A percentile compares a stretch with the other conserved stretches of the same genome.
These are phyloP conservation scores for Camellia oleifera DNA, from an alignment of 179 eudicot genomes.

Conservation along the genomic window DNA sequence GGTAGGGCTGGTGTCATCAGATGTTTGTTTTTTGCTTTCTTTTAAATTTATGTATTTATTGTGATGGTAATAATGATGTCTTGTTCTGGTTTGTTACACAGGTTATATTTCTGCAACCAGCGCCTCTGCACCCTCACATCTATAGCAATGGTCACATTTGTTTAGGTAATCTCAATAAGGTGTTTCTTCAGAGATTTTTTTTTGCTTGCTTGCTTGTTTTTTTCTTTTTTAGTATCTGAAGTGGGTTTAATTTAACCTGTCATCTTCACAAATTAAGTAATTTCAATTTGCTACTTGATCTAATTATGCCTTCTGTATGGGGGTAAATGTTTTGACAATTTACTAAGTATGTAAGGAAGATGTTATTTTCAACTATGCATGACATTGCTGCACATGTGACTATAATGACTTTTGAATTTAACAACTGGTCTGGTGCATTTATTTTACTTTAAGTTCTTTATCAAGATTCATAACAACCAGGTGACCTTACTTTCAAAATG, in stretches of 20 bases:
- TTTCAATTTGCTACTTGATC: slow-evolving; percentile 13
- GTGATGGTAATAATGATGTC: not conserved
- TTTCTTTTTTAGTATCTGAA: no score
- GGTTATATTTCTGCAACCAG: slow-evolving; percentile 65
- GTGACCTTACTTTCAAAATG: not conserved
- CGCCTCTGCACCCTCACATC: slow-evolving; percentile 72
- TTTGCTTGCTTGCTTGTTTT: not conserved
- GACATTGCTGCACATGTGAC: no score
- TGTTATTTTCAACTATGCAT: not conserved
- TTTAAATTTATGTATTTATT: not conserved
- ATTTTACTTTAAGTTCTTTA: not conserved
- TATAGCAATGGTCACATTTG: slow-evolving; percentile 89
- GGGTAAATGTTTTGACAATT: not conserved
- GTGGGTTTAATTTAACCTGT: not conserved
- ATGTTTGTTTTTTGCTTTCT: not conserved
- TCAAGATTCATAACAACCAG: not conserved
- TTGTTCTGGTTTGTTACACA: slow-evolving; percentile 17
- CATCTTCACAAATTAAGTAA: slow-evolving; percentile 5
- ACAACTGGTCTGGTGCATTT: not conserved
- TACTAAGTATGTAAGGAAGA: not conserved
- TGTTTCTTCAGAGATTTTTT: not conserved
- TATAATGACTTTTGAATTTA: not conserved
- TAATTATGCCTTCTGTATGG: not conserved
- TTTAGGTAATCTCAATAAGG: slow-evolving; percentile 44
- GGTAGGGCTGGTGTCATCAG: slow-evolving; percentile 24